Evolutionary conservation across 2,329 filamentous ascomycete genomes (phyloP), one percentile per base, ranked within the genome.

Genomic region (Ophiobolus disseminans): DNA sequence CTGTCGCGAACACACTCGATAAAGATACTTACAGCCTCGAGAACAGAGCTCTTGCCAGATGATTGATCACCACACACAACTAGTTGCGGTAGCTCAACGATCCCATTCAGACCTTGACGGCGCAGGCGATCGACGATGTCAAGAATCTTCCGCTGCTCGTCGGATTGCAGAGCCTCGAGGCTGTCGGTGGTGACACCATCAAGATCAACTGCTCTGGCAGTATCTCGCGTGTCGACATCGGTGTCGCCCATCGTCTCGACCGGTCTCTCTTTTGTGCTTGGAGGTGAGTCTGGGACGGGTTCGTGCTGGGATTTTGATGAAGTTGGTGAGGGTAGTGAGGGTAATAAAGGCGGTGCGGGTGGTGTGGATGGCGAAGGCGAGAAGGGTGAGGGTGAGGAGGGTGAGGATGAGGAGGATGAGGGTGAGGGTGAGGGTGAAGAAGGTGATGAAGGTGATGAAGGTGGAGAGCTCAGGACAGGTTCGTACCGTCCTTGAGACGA

Each of bases 41-140:
- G 76, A 0, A 87, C 82, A 0, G 83, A 86, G n/a, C 80, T 84
- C 61, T 88, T 88, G 2, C 84, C 85, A 1, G 80, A 79, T 0
- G 80, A 84, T 46, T 85, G 82, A 44, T 85, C 80, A 4, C 85
- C 52, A 17, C 55, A 60, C 5, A 66, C 63, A 1, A 62, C 50
- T 36, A 32, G 9, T 6, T 68, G 63, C 4, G 65, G 63, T 13
- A 67, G 50, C 21, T 55, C 70, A 0, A 75, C 58, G 5, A 70
- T 60, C 5, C 64, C 60, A 17, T 57, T 66, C 14, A 76, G 53
- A 1, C 83, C 81, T 9, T 77, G 74, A 2, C 75, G 73, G 4
- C 80, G 77, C 0, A 87, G 69, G 0, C 74, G 72, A 55, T 85
- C 80, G 20, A 83, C 79, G 0, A 78, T 73, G 37, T 85, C 77